Evolutionary conservation across 2,329 filamentous ascomycete species (phyloP), one percentile per base, ranked within the genome.

Genomic region (Epichloe festucae): DNA sequence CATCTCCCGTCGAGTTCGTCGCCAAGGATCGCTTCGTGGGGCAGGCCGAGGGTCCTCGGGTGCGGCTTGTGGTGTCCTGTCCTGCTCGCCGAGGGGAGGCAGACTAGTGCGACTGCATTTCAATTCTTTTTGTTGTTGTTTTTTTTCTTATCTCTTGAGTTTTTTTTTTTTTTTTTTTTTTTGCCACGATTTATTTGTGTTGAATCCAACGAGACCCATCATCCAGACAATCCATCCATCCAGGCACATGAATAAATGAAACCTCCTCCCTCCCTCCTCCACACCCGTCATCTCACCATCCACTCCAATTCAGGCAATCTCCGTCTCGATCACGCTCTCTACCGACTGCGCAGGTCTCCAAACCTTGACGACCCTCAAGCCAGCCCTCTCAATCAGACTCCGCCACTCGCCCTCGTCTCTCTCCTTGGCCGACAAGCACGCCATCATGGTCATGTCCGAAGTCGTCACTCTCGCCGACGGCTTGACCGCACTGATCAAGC

Each of bases 371-470:
- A 67, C 47, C 15, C 44, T 50, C n/a, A 67, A 15, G 0, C 63
- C 62, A 6, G 54, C 61, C 6, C 52, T 53, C 17, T 54, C 49
- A 36, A 66, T 31, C 14, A 68, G 52, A 2, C 52, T 51, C 2
- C 56, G 38, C 64, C 65, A 68, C 27, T 69, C 63, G 0, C 38
- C 46, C 44, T 65, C 65, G 0, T 61, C 62, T 38, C 66, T 59
- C 54, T 69, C 65, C 11, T 62, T 60, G 0, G 63, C 57, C 2
- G 62, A 56, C 21, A 66, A 40, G 17, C 57, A 61, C 3, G 59
- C 59, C 60, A 70, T 61, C 65, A 69, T 65, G 11, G 61, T 59
- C 2, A 69, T 54, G 51, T 70, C 68, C 21, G 65, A 62, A 0
- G 59, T 59, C 2, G 65, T 65, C 3, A 64, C 64, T 8, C 60